Base-by-base conservation (phyloP, 2,329 filamentous ascomycete genomes). In the Penicillium sp. region DNA sequence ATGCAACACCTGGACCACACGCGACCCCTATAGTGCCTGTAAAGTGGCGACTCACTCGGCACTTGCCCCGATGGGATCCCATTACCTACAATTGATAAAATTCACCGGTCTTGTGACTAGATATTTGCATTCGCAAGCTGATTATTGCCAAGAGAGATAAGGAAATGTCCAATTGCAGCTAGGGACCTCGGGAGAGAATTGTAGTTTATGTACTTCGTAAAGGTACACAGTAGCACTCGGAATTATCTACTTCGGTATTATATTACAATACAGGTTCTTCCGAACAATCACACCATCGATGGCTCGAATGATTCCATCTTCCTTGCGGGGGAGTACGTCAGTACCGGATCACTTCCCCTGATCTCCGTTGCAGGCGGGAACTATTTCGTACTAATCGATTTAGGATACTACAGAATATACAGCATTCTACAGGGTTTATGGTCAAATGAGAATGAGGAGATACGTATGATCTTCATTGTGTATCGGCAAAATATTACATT, bases 231-330 rank as follows among this genome's bases (percentile, higher is more conserved):
- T 16, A 40, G 23, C 9, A 27, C 21, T 40, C 39, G 13, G 23
- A 25, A 42, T n/a, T 27, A 42, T 42, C 31, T 46, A 38, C 7
- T 45, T 50, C 31, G 39, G 49, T 42, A 37, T 39, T 39, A 32
- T 32, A n/a, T 35, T 49, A 54, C 52, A 27, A 45, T 54, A 54
- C 46, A 12, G 13, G 37, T 41, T 48, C 37, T 21, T 49, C 46
- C 40, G 38, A 38, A 38, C 31, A 57, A 65, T 65, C 63, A 66
- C 63, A 66, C 64, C 64, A 66, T 66, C 63, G 58, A 52, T 56
- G 57, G 41, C 39, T 27, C 41, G 31, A 48, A 65, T 65, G 57
- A 52, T 56, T 40, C 55, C 55, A 61, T 65, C 57, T 47, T 52
- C 54, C 56, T 63, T 63, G 51, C 31, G n/a, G 12, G 40, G 21